Evolutionary conservation across 1,284 basidiomycete genomes (phyloP).

Genomic region (Ustilago xerochloae): DNA sequence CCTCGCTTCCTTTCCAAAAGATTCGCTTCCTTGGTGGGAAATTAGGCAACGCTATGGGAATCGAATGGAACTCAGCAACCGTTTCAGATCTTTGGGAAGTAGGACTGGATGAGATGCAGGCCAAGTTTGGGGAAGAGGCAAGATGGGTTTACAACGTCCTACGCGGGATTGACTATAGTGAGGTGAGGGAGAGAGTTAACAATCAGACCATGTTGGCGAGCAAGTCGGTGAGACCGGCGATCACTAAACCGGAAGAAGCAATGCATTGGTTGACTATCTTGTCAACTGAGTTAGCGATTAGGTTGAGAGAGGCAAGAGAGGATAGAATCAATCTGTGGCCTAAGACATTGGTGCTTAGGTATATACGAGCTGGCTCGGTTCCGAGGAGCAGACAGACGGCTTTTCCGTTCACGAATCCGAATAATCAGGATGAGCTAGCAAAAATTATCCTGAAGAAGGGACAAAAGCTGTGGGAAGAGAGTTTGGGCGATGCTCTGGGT

Average conservation of each 20-base stretch:
- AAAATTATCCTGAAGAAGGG: slow-evolving; percentile 82
- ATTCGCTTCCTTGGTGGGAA: slow-evolving; percentile 96
- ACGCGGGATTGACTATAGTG: slow-evolving; percentile 86
- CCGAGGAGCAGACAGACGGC: slow-evolving; percentile 81
- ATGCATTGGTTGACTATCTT: slow-evolving; percentile 90
- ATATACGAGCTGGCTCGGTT: slow-evolving; percentile 72
- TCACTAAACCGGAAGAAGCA: slow-evolving; percentile 51
- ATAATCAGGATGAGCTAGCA: slow-evolving; percentile 41
- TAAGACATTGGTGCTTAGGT: slow-evolving; percentile 81
- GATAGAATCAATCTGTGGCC: slow-evolving; percentile 80
- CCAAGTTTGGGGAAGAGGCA: slow-evolving; percentile 82
- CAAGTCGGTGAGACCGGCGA: slow-evolving; percentile 61
- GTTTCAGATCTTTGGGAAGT: slow-evolving; percentile 78
- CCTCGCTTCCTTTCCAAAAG: slow-evolving; percentile 53
- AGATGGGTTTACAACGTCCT: slow-evolving; percentile 81
- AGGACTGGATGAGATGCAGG: slow-evolving; percentile 79
- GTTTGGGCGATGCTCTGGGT: slow-evolving; percentile 71
- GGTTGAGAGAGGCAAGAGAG: slow-evolving; percentile 84
- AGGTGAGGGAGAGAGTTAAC: slow-evolving; percentile 74
- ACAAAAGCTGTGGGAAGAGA: slow-evolving; percentile 86
- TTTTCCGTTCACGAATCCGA: slow-evolving; percentile 75
- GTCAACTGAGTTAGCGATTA: slow-evolving; percentile 85
- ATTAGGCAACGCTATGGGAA: slow-evolving; percentile 85
- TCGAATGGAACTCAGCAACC: slow-evolving; percentile 82
- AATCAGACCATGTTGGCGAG: slow-evolving; percentile 64